Evolutionary conservation across 345 rosid genomes (phyloP), one percentile per base, ranked within the genome.

Genomic region (Dimocarpus longan): DNA sequence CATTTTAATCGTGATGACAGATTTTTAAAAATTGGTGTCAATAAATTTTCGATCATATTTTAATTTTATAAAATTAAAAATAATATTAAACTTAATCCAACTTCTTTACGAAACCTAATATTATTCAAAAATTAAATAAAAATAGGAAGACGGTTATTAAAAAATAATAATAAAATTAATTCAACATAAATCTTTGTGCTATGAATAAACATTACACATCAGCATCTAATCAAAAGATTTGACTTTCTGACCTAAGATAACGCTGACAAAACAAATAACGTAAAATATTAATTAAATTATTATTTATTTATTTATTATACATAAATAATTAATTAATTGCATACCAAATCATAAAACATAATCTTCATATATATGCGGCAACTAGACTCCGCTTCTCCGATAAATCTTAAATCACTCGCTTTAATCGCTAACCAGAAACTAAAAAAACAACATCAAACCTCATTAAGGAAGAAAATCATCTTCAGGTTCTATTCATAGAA

Each of bases 141-240:
- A 60, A 7, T 10, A 60, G 8, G 21, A 22, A 60, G 11, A 1
- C 21, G 9, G 13, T 60, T n/a, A 60, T 21, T 2, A 1, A 2
- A 22, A 19, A 19, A n/a, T 50, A 50, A 54, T 6, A 44, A 21
- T 4, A 1, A 69, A 52, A 10, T 13, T 50, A 65, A 24, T 24
- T 46, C 28, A 69, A 44, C 1, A 18, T 6, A 50, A 46, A 13
- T 5, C 6, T 65, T 71, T 9, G n/a, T 22, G 40, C 48, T 19
- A 73, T 73, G 54, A 16, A 74, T 43, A 62, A 22, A 42, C 3
- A 8, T 62, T 42, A 22, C 70, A 75, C 70, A 13, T 75, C 46
- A 65, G 63, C 59, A 65, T 65, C 46, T 32, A 75, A 75, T 48
- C 64, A 64, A 71, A 19, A 52, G 50, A 37, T 74, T 65, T 48